These are phyloP conservation scores for Mycena maculata DNA, from an alignment of 768 basidiomycete genomes.

Conservation along the genomic window DNA sequence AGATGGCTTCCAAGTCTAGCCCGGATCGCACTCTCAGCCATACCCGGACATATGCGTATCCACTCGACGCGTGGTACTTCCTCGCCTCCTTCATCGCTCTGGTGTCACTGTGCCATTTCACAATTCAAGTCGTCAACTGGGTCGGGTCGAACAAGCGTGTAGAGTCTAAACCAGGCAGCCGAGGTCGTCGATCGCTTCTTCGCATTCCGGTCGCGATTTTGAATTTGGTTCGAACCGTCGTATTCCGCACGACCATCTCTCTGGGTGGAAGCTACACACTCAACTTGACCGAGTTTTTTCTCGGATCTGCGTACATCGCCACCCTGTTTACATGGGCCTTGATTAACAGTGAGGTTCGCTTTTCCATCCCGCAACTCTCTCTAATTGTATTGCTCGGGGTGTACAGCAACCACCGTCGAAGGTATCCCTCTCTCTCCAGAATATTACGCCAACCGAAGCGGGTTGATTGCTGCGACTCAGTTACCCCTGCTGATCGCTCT, in stretches of 20 bases:
- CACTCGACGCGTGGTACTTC: constrained; percentile 53
- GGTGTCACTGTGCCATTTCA: constrained; percentile 49
- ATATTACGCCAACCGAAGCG: constrained; percentile 57
- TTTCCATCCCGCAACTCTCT: not conserved
- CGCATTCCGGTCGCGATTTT: constrained; percentile 48
- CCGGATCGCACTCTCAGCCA: constrained; percentile 18
- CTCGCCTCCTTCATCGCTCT: constrained; percentile 56
- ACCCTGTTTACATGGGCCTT: constrained; percentile 52
- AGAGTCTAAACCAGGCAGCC: constrained; percentile 12
- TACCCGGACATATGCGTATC: constrained; percentile 20
- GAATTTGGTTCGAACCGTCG: constrained; percentile 49
- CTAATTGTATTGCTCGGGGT: not conserved
- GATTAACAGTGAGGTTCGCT: constrained; percentile 49
- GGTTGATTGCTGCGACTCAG: constrained; percentile 59
- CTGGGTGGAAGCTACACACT: constrained; percentile 50
- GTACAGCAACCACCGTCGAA: constrained; percentile 46
- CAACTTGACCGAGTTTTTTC: constrained; percentile 55
- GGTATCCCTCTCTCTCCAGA: constrained; percentile 49
- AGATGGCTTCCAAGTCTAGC: not conserved
- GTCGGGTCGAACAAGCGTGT: constrained; percentile 30
- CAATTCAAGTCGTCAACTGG: constrained; percentile 38
- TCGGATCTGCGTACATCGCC: constrained; percentile 51
- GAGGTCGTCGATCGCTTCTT: constrained; percentile 30
- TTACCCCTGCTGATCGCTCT: constrained; percentile 67
- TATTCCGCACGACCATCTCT: constrained; percentile 52